Base-by-base conservation (phyloP, 2,329 filamentous ascomycete genomes). In the Fusarium torreyae region DNA sequence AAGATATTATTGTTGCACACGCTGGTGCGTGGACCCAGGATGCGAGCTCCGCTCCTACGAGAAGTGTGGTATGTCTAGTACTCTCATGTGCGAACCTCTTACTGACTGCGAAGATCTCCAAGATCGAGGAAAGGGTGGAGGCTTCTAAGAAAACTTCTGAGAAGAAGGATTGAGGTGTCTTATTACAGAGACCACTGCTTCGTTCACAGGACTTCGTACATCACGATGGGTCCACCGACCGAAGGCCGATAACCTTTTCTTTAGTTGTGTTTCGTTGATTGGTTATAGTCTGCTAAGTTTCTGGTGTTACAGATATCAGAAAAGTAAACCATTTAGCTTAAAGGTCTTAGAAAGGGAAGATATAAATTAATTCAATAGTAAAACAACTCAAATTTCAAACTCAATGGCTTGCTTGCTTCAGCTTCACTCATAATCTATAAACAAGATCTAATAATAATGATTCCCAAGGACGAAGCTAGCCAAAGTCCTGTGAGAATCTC, bases 21-120 rank as follows among this genome's bases (percentile, higher is more conserved):
- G 18, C 51, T 7, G 56, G 56, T n/a, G 40, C 51, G 9, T 59
- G 56, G 56, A 40, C 50, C 11, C 50, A 57, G 9, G 33, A 8
- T 34, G 2, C 39, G 1, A 7, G 17, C 3, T 39, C 18, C 7
- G 34, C 40, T 46, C 50, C 40, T n/a, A n/a, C 33, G 1, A n/a
- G 22, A 33, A 26, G 6, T 14, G 51, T 40, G 33, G 51, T 45
- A 57, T 26, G 56, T 40, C 11, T 5, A 4, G 13, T 22, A 15
- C 4, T 39, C 4, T 34, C 3, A 7, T 14, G 3, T 1, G 1
- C 1, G 7, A 24, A 20, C 3, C 3, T 18, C 17, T 10, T 2
- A 20, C 50, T 59, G 17, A 59, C 26, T 11, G 4, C 7, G 1
- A 56, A 45, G 40, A 26, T n/a, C 45, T 20, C 17, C 2, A 56